Evolutionary conservation across 768 basidiomycete genomes (phyloP).

Genomic region (Kwoniella heveanensis): DNA sequence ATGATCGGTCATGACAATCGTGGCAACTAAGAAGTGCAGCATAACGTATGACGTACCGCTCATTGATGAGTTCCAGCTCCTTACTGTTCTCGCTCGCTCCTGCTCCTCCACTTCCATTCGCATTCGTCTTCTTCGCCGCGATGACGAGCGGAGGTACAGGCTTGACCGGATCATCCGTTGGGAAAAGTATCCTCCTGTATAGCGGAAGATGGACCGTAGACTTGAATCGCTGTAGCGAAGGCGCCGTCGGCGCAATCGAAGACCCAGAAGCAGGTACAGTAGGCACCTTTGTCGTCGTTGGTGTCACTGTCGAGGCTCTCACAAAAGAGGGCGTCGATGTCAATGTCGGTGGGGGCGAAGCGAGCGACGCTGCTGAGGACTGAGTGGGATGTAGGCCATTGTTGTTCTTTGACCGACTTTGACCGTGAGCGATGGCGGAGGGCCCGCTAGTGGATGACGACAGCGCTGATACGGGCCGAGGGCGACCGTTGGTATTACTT

Average conservation of each 20-base stretch:
- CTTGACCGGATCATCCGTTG: constrained; percentile 23
- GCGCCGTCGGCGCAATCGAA: no score
- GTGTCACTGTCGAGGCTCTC: neutral
- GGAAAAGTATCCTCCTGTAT: constrained; percentile 43
- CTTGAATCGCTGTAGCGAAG: constrained; percentile 6
- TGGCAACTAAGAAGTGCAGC: no score
- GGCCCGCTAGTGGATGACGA: neutral
- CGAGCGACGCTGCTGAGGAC: neutral
- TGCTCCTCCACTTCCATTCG: neutral
- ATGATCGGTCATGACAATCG: no score
- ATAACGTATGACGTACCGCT: constrained; percentile 31
- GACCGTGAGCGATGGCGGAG: neutral
- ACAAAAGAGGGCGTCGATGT: neutral
- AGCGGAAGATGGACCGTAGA: constrained; percentile 42
- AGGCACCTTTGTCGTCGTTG: neutral
- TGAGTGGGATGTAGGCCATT: neutral
- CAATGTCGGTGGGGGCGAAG: neutral
- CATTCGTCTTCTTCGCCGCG: neutral
- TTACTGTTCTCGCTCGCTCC: neutral
- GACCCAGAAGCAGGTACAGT: neutral
- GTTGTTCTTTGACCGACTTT: no score
- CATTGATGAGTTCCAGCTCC: constrained; percentile 37
- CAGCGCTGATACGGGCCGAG: neutral
- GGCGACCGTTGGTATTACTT: neutral
- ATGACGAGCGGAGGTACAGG: constrained; percentile 25